Conservation (phyloP, 768 basidiomycete species). For the Daedalea quercina region DNA sequence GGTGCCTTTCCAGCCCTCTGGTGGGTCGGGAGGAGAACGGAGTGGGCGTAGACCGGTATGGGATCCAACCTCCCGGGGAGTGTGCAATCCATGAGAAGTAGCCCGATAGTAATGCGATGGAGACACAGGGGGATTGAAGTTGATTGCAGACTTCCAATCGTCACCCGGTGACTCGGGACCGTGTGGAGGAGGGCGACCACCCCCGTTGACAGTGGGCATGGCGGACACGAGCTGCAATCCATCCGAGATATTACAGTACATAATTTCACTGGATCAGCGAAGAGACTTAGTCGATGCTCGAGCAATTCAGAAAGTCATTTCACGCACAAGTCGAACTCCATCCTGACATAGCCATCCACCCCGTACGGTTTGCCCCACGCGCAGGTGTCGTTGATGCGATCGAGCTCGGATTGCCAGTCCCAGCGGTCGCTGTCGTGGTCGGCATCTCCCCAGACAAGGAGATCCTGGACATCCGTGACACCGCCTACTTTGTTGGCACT, state of each 20-base stretch:
- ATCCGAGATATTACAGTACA: not conserved
- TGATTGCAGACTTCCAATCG: not conserved
- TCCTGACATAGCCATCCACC: not conserved
- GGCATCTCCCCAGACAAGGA: not conserved
- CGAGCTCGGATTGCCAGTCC: not conserved
- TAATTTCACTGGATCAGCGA: not conserved
- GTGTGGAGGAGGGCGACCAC: not conserved
- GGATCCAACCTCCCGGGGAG: no score
- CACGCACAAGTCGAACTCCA: not conserved
- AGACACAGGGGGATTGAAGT: not conserved
- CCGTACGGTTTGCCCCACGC: not conserved
- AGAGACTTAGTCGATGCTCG: no score
- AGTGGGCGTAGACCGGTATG: not conserved
- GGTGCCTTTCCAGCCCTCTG: not conserved
- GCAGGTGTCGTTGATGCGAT: not conserved
- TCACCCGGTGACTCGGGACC: not conserved
- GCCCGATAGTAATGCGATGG: not conserved
- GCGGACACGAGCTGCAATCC: not conserved
- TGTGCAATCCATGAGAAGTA: no score
- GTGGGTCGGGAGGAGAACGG: not conserved
- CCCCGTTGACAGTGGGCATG: not conserved
- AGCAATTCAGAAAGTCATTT: no score
- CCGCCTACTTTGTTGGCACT: not conserved
- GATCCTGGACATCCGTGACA: not conserved
- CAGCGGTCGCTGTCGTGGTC: not conserved